These are phyloP conservation scores for Nitzschia inconspicua DNA, from an alignment of 108 stramenopile genomes.

Conservation along the genomic window DNA sequence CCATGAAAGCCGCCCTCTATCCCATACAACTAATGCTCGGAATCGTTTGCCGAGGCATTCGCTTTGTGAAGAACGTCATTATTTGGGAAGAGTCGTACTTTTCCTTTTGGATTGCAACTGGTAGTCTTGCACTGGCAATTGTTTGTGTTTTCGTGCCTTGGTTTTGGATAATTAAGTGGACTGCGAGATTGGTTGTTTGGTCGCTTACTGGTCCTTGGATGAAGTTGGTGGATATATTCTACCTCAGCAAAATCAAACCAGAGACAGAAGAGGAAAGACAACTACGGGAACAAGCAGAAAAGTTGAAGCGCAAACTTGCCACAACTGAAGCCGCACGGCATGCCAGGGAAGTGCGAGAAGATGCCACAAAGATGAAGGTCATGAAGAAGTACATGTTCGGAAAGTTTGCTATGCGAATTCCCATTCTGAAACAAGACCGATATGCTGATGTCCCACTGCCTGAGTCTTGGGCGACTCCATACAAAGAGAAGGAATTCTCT, in stretches of 20 bases:
- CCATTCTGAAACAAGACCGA: slow-evolving; percentile 63
- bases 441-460: slow-evolving; percentile 62
- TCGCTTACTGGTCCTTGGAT: slow-evolving; percentile 80
- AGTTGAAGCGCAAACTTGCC: slow-evolving; percentile 7
- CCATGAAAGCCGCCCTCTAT: slow-evolving; percentile 40
- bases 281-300: slow-evolving; percentile 12
- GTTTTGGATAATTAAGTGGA: slow-evolving; percentile 60
- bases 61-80: slow-evolving; percentile 59
- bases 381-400: slow-evolving; percentile 83
- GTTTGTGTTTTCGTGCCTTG: slow-evolving; percentile 64
- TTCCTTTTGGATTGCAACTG: slow-evolving; percentile 62
- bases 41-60: slow-evolving; percentile 36
- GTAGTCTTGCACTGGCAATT: slow-evolving; percentile 47
- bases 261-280: slow-evolving; percentile 45
- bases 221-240: slow-evolving; percentile 60
- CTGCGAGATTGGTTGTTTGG: slow-evolving; percentile 57
- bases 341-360: slow-evolving; percentile 45
- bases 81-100: slow-evolving; percentile 72
- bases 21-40: slow-evolving; percentile 63
- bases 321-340: slow-evolving; percentile 17
- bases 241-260: slow-evolving; percentile 28
- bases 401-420: slow-evolving; percentile 51
- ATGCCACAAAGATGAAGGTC: slow-evolving; percentile 55
- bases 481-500: slow-evolving; percentile 29
- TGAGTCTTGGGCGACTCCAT: slow-evolving; percentile 59